These are phyloP conservation scores for Russula earlei DNA, from an alignment of 768 basidiomycete species.

Conservation along the genomic window DNA sequence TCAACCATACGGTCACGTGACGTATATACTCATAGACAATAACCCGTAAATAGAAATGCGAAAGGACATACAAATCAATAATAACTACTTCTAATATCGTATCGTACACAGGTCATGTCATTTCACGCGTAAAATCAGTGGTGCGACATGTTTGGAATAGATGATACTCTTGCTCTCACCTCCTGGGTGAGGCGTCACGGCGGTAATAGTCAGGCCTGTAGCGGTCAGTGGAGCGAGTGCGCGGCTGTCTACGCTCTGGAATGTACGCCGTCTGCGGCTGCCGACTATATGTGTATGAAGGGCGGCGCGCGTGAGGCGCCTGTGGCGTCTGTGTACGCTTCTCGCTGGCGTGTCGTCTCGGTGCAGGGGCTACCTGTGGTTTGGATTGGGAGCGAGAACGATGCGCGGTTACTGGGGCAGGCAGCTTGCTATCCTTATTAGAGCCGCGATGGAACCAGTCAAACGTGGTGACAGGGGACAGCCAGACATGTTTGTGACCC, in stretches of 20 bases:
- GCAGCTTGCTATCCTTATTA: conserved; percentile 31
- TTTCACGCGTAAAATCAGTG: neutral
- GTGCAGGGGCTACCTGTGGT: neutral
- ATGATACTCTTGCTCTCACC: conserved; percentile 19
- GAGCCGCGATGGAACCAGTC: conserved; percentile 50
- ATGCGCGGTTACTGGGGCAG: conserved; percentile 32
- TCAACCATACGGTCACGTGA: conserved; percentile 11
- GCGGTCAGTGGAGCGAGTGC: conserved; percentile 19
- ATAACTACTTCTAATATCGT: neutral
- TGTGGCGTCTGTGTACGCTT: conserved; percentile 6
- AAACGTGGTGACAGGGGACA: conserved; percentile 57
- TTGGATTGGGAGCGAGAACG: conserved; percentile 12
- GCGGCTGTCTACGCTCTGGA: conserved; percentile 3
- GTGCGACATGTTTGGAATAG: neutral
- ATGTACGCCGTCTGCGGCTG: conserved; percentile 17
- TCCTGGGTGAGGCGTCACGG: conserved; percentile 28
- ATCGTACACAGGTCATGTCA: conserved; percentile 2
- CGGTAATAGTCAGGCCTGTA: conserved; percentile 24
- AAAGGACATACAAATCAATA: neutral
- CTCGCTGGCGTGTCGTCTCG: conserved; percentile 15
- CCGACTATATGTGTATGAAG: conserved; percentile 3
- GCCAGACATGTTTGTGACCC: conserved; percentile 50
- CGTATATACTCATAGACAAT: neutral
- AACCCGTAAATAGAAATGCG: neutral
- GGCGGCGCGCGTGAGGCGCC: conserved; percentile 3